phyloP scores from a whole-genome alignment of 495 filamentous ascomycete species.

The Saxispiralis lemnorum region DNA sequence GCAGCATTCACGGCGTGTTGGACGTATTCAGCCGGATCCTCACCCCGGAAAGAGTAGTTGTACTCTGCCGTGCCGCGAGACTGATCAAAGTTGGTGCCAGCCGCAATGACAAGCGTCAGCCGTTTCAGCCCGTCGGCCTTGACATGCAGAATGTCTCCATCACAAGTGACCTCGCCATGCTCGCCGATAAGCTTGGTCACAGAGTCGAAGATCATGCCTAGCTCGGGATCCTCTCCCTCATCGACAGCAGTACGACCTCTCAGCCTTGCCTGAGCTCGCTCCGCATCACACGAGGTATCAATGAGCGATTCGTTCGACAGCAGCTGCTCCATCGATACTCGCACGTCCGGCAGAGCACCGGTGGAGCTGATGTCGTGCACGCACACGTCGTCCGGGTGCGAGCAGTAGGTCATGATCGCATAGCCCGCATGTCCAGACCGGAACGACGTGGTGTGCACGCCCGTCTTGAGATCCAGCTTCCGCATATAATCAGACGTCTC shows the following conservation, averaged over 20 bases:
- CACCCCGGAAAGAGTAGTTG: slow-evolving; percentile 30
- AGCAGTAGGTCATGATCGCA: slow-evolving; percentile 26
- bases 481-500: slow-evolving; percentile 24
- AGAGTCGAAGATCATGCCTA: slow-evolving; percentile 26
- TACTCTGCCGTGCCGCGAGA: slow-evolving; percentile 26
- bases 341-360: slow-evolving; percentile 22
- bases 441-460: slow-evolving; percentile 24
- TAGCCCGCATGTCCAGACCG: slow-evolving; percentile 9
- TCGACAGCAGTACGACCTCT: too few relatives aligned
- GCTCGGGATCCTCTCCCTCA: neutral
- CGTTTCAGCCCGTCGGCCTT: slow-evolving; percentile 4
- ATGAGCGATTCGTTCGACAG: slow-evolving; percentile 12
- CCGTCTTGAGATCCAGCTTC: slow-evolving; percentile 27
- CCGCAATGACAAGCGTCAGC: slow-evolving; percentile 25
- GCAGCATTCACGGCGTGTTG: slow-evolving; percentile 19
- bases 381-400: slow-evolving; percentile 32
- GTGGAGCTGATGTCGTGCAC: slow-evolving; percentile 27
- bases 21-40: slow-evolving; percentile 26
- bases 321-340: slow-evolving; percentile 22
- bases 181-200: slow-evolving; percentile 15
- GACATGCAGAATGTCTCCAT: slow-evolving; percentile 14
- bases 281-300: slow-evolving; percentile 22
- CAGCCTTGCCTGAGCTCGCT: slow-evolving; percentile 11
- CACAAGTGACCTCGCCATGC: slow-evolving; percentile 6
- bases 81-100: slow-evolving; percentile 31